phyloP scores from a whole-genome alignment of 129 eudicot genomes.

The Gnaphalium uliginosum region DNA sequence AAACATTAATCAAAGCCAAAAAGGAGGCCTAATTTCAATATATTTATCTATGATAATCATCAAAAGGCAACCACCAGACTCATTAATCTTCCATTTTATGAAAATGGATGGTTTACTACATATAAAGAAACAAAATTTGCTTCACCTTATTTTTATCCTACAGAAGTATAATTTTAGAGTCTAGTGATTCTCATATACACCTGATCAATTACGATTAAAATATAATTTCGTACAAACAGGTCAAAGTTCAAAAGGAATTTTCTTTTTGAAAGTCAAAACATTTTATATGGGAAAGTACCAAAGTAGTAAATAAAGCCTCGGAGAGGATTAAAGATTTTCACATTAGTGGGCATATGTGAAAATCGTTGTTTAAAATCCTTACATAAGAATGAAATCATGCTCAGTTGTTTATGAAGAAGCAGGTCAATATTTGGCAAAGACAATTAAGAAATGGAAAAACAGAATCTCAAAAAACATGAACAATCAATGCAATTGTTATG shows the following conservation, averaged over 20 bases:
- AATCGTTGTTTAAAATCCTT: neutral
- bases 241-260: neutral
- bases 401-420: constrained; percentile 13
- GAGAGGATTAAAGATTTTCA: neutral
- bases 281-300: neutral
- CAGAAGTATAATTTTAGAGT: too few relatives aligned
- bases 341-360: neutral
- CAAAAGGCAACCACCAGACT: too few relatives aligned
- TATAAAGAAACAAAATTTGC: too few relatives aligned
- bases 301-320: neutral
- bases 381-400: neutral
- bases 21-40: too few relatives aligned
- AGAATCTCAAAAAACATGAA: constrained; percentile 9
- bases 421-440: constrained; percentile 6
- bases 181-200: too few relatives aligned
- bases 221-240: neutral
- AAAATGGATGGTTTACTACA: too few relatives aligned
- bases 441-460: neutral
- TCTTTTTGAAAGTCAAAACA: constrained; percentile 2
- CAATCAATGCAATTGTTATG: constrained; percentile 26
- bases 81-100: too few relatives aligned
- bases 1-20: too few relatives aligned
- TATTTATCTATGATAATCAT: too few relatives aligned
- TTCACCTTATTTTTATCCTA: too few relatives aligned
- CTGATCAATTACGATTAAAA: neutral